Base-by-base conservation (phyloP, 2,329 filamentous ascomycete species). In the Neopestalotiopsis rosae region DNA sequence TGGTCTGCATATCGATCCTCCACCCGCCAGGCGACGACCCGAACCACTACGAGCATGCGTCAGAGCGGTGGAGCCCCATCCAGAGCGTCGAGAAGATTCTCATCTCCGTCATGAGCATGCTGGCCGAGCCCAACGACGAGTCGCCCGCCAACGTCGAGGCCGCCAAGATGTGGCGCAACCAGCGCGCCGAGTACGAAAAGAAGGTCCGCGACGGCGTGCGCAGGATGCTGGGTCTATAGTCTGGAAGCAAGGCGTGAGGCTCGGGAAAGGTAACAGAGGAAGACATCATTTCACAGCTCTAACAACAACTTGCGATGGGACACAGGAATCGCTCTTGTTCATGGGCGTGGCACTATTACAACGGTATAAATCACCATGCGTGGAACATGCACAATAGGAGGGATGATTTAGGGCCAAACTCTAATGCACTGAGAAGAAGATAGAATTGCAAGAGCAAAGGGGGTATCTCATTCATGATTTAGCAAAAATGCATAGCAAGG, bases 21-120 rank as follows among this genome's bases (percentile, higher is more conserved):
- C 95, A 98, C 81, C 92, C 95, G 3, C 95, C 95, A 2, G 95
- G 96, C 76, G 95, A 98, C 83, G 95, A 98, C 81, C 96, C 96
- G 67, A 98, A 98, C 84, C 95, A 97, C 85, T 98, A 98, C 87
- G 95, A 98, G 82, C 93, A 95, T 76, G 95, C 96, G 7, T 94
- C 92, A 1, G 96, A 98, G 85, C 91, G 95, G 72, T 98, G 95
- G 95, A 95, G 92, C 34, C 95, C 95, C 13, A 97, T 98, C 71
- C 96, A 98, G 84, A 96, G 92, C 69, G 95, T 98, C 74, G 96
- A 98, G 84, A 98, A 98, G 86, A 98, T 98, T 74, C 86, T 98
- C 74, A 94, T 98, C 69, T 94, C 91, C 62, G 95, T 98, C 70
- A 98, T 98, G 92, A 97, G 94, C 82, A 98, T 98, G 95, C 89